A percentile compares a stretch with the other conserved stretches of the same genome.
These are phyloP conservation scores for Aspergillus ochraceus DNA, from an alignment of 2,329 filamentous ascomycete genomes.

Conservation along the genomic window DNA sequence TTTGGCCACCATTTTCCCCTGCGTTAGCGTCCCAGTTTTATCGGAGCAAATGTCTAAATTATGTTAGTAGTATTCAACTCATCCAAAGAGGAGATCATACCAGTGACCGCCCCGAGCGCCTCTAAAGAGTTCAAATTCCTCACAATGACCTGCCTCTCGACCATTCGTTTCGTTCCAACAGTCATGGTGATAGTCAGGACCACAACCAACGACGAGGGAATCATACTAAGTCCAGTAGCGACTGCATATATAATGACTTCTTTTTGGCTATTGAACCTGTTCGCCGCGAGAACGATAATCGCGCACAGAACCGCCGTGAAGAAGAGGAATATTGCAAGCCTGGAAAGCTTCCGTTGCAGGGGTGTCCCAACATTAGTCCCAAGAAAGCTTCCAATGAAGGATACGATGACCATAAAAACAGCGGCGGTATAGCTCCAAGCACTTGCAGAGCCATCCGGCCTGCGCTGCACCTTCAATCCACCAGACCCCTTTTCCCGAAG, in stretches of 20 bases:
- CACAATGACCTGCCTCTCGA: conserved; percentile 54
- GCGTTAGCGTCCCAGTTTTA: conserved; percentile 59
- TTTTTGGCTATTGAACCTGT: conserved; percentile 50
- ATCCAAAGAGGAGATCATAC: no score
- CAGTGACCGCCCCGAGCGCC: conserved; percentile 59
- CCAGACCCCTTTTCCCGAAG: conserved; percentile 59
- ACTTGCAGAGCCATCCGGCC: conserved; percentile 46
- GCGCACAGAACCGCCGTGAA: conserved; percentile 64
- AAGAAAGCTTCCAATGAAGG: conserved; percentile 61
- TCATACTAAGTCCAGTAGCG: conserved; percentile 56
- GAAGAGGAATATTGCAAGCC: conserved; percentile 64
- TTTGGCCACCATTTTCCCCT: conserved; percentile 61
- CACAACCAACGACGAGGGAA: conserved; percentile 60
- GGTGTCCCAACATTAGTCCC: conserved; percentile 67
- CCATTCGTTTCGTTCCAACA: conserved; percentile 57
- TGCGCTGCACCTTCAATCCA: conserved; percentile 49
- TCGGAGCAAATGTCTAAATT: conserved; percentile 50
- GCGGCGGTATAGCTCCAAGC: conserved; percentile 51
- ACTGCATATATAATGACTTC: conserved; percentile 64
- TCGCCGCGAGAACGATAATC: conserved; percentile 65
- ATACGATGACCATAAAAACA: conserved; percentile 50
- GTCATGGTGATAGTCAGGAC: conserved; percentile 67
- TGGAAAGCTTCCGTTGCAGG: conserved; percentile 64
- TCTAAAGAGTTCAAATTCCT: conserved; percentile 56
- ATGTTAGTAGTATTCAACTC: no score